Evolutionary conservation across 1,139 yeast genomes (phyloP), one percentile per base, ranked within the genome.

Genomic region (Wickerhamomyces sp.): DNA sequence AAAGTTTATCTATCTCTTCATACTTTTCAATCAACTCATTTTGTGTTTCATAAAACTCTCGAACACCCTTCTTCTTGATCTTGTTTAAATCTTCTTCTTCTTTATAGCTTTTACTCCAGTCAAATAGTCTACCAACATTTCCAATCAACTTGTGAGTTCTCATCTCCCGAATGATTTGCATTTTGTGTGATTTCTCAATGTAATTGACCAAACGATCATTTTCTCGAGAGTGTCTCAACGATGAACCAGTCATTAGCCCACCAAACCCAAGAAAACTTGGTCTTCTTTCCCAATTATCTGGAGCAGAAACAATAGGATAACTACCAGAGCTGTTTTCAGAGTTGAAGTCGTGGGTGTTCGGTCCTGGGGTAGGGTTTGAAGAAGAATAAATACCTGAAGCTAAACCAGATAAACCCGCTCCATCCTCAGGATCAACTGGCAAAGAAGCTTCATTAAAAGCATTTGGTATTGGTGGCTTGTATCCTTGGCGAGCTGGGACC

Each of bases 1-100:
- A 69, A 46, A 84, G 69, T 45, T 72, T 68, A 59, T 86, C 95
- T 32, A 86, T 79, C 50, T 78, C 84, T 42, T 65, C 63, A 54
- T 78, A 83, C 44, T 78, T 69, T 31, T 74, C 76, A 48, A 84
- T 78, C 47, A 81, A 62, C 33, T 71, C 76, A 58, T 86, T 84
- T 62, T 84, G 91, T 6, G 66, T 60, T 37, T 62, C 54, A 58
- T 79, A 79, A 57, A 66, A 79, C 8, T 58, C 45, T 36, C 63
- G 59, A 18, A 73, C 45, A 13, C 53, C 45, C 36, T 51, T 59
- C 26, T 39, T 49, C 26, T 43, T 43, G 8, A 49, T 27, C 11
- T 26, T 30, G 14, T 43, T 39, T 30, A 56, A 32, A 4, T 40
- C 40, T 1, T 37, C 37, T 0, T 53, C 52, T 31, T 42, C 42